Evolutionary conservation across 2,329 filamentous ascomycete genomes (phyloP), one percentile per base, ranked within the genome.

Genomic region (Stachybotrys chartarum): DNA sequence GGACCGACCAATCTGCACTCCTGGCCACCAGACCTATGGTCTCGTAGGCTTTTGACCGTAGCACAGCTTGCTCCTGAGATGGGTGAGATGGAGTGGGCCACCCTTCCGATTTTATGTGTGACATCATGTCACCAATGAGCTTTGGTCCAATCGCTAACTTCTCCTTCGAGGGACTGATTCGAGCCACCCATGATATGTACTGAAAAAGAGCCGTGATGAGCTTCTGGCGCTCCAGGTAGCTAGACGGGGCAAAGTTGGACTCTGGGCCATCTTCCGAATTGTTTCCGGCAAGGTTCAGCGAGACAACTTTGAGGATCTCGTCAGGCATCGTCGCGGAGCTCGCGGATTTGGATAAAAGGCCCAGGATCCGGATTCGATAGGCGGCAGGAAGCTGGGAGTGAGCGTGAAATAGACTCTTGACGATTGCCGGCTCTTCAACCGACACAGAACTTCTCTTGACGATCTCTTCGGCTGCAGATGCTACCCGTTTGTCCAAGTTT

Each of bases 41-140:
- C 68, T 97, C 93, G 69, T 97, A 97, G 1, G 88, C 91, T 65
- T 88, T 86, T 6, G 86, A 86, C 46, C 93, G 84, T 48, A 96
- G 76, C 4, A 82, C 79, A 54, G 86, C 75, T 54, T 86, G 83
- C 51, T 87, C 84, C 11, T 77, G 70, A 2, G 81, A 79, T 12
- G 78, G 68, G 60, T 83, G 80, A 53, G 83, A 73, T 1, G 86
- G 81, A 18, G 74, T 74, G 2, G 92, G 92, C 92, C 92, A 97
- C 6, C 91, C 91, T 69, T 95, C 90, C 35, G 81, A 79, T 59
- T 87, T 80, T 54, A 96, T 85, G 66, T 91, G 97, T 30, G 82
- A 79, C 59, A 82, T 81, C 63, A 97, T 74, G 50, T 85, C 82
- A 8, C 80, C 72, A 17, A 96, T 83, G 3, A 95, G 78, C 47